phyloP scores from a whole-genome alignment of 768 basidiomycete genomes.

The Piloderma croceum region DNA sequence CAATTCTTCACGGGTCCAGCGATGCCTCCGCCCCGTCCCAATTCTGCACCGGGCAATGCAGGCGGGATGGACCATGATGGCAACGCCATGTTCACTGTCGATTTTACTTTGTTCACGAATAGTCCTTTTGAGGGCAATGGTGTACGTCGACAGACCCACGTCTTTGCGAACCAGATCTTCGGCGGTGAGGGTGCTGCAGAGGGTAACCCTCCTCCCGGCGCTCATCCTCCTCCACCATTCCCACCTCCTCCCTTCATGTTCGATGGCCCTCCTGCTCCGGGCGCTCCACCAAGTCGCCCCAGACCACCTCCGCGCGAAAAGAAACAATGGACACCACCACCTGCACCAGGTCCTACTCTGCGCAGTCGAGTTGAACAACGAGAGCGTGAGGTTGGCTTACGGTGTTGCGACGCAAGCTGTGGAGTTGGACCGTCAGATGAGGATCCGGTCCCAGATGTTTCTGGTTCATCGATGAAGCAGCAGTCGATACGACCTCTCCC shows the following conservation, averaged over 20 bases:
- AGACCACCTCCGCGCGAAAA: conserved; percentile 30
- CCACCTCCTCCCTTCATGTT: conserved; percentile 5
- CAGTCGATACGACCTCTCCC: conserved; percentile 17
- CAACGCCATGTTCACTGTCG: too few relatives aligned
- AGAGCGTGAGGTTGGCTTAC: conserved; percentile 65
- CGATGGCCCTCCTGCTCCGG: conserved; percentile 14
- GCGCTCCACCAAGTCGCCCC: conserved; percentile 11
- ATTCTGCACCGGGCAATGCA: too few relatives aligned
- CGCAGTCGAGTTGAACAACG: conserved; percentile 68
- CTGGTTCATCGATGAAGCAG: conserved; percentile 16
- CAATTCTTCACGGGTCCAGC: too few relatives aligned
- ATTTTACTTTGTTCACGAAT: too few relatives aligned
- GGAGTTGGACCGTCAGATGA: conserved; percentile 73
- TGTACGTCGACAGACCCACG: too few relatives aligned
- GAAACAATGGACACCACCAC: conserved; percentile 52
- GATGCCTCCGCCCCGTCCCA: too few relatives aligned
- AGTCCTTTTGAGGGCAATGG: too few relatives aligned
- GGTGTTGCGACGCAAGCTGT: conserved; percentile 70
- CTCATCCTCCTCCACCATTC: conserved; percentile 15
- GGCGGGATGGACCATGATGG: too few relatives aligned
- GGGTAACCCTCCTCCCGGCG: conserved; percentile 4
- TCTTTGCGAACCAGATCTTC: too few relatives aligned
- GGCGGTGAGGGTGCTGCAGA: too few relatives aligned
- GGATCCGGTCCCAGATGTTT: conserved; percentile 43
- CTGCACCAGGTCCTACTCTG: conserved; percentile 62